Base-by-base conservation (phyloP, 345 rosid species). In the Nephelium lappaceum region DNA sequence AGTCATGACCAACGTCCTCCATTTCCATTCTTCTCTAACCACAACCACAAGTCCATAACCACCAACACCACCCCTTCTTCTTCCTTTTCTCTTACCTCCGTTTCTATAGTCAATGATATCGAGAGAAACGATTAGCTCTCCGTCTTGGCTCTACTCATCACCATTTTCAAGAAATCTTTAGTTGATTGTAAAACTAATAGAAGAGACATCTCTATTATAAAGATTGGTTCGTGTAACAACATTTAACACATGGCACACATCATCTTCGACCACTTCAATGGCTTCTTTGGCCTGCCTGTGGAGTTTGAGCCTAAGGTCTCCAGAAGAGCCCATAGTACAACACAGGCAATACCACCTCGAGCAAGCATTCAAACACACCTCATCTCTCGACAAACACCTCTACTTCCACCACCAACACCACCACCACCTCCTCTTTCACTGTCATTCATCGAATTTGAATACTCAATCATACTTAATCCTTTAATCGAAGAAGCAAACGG, bases 201-300 rank as follows among this genome's bases (percentile, higher is more conserved):
- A 76, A 84, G 87, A 57, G 86, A 88, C 83, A 88, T 90, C 78
- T 89, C 92, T 75, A 78, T 77, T 12, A 92, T 95, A 95, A 97
- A 95, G 81, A 95, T 95, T 74, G 90, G 98, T 10, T 85, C 88
- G 86, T 98, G 98, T 0, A 92, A 92, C 60, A 78, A 95, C 77
- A 93, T 93, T 16, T 85, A 94, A 6, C 98, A 95, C 73, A 95
- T 95, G 60, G 93, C 95, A 0, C 98, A 93, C 72, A 98, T 95
- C 21, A 95, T 98, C 65, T 95, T 95, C 77, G 98, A 95, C 83
- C 91, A 97, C 79, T 95, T 93, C 81, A 88, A 92, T 85, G 98
- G 98, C 39, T 95, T 95, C 85, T 84, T 90, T 79, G 98, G 98
- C 74, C 82, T 95, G 86, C 98, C 98, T 62, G 92, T 86, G 65